Evolutionary conservation across 306 rosid genomes (phyloP).

Genomic region (Macrotyloma uniflorum): DNA sequence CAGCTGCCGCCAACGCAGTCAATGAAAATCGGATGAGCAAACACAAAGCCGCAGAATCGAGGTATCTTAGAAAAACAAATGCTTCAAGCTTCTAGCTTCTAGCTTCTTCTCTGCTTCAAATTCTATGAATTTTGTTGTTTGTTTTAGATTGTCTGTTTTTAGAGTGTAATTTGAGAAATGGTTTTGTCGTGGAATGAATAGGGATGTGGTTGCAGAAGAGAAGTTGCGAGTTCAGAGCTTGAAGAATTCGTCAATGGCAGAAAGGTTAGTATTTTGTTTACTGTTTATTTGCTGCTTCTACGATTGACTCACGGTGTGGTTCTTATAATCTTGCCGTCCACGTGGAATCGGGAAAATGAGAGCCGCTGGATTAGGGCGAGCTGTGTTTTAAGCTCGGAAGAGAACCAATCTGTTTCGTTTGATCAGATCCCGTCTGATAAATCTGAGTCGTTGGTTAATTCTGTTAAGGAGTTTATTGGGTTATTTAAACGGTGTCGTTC

Average conservation of each 20-base stretch:
- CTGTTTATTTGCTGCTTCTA: background rate
- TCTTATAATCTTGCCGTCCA: conserved; percentile 25
- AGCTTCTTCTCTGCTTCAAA: conserved; percentile 27
- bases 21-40: background rate
- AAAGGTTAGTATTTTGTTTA: conserved; percentile 52
- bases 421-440: conserved; percentile 55
- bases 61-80: conserved; percentile 37
- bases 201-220: conserved; percentile 48
- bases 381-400: background rate
- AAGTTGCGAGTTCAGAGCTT: conserved; percentile 53
- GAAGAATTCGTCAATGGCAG: conserved; percentile 70
- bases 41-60: conserved; percentile 32
- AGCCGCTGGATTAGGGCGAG: conserved; percentile 25
- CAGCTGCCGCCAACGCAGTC: conserved; percentile 41
- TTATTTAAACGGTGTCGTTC: conserved; percentile 37
- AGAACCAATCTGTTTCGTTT: conserved; percentile 1
- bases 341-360: background rate
- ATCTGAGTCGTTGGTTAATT: conserved; percentile 38
- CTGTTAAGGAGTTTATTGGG: conserved; percentile 19
- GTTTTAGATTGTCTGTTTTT: background rate
- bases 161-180: conserved; percentile 23
- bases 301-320: background rate
- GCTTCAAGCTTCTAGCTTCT: conserved; percentile 2
- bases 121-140: background rate
- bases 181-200: conserved; percentile 24